Percentiles rank a stretch among this genome's conserved stretches.
Conservation (phyloP, 2,329 filamentous ascomycete genomes). For the Fusarium pininemorale region DNA sequence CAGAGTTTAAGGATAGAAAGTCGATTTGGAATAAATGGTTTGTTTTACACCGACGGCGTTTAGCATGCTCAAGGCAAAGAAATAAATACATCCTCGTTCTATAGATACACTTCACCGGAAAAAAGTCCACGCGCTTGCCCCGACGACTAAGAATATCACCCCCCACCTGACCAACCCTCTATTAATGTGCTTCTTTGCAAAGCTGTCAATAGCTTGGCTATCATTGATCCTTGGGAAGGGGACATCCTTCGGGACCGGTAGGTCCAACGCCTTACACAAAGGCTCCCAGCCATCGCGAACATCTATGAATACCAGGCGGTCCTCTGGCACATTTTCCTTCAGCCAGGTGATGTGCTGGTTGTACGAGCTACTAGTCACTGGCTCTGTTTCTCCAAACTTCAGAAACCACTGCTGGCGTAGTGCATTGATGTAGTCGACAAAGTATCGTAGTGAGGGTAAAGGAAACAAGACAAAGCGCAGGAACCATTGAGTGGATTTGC, state of each 20-base stretch:
- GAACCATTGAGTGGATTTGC: not conserved
- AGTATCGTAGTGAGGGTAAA: not conserved
- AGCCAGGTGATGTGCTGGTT: not conserved
- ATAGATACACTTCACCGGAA: not conserved
- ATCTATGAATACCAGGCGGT: not conserved
- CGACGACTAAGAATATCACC: rapidly evolving
- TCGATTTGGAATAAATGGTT: not conserved
- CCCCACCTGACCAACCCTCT: not conserved
- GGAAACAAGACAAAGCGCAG: not conserved
- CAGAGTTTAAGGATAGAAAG: not conserved
- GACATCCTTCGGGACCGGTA: not conserved
- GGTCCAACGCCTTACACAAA: not conserved
- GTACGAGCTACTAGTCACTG: not conserved
- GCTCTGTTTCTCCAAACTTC: not conserved
- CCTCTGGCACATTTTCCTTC: not conserved
- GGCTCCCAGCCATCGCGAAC: not conserved
- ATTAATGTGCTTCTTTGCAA: not conserved
- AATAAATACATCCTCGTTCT: not conserved
- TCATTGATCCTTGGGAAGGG: not conserved
- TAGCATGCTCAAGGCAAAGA: not conserved
- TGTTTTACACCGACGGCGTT: rapidly evolving
- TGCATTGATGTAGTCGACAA: not conserved
- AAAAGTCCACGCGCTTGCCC: not conserved
- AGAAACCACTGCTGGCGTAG: not conserved
- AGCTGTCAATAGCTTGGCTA: not conserved